These are phyloP conservation scores for Fusarium pseudograminearum DNA, from an alignment of 2,329 filamentous ascomycete genomes.

Conservation along the genomic window DNA sequence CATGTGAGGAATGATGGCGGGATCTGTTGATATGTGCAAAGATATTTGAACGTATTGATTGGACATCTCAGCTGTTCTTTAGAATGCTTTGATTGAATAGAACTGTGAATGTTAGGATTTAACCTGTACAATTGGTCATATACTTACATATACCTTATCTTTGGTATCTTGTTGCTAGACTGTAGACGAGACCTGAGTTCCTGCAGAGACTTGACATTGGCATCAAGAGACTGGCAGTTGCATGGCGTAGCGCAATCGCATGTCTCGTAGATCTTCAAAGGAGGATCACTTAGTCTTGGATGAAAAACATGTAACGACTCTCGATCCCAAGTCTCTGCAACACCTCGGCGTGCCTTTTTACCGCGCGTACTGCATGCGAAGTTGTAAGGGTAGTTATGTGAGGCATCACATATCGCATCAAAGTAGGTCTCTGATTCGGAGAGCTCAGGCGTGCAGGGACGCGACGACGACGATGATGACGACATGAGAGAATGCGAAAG, in stretches of 20 bases:
- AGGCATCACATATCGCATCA: not conserved
- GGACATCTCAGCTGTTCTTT: slow-evolving; percentile 9
- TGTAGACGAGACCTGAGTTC: slow-evolving; percentile 1
- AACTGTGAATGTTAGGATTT: not conserved
- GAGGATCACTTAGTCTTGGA: not conserved
- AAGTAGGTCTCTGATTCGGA: slow-evolving; percentile 1
- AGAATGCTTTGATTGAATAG: slow-evolving; percentile 24
- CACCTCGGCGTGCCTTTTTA: not conserved
- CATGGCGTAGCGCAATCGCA: slow-evolving; percentile 4
- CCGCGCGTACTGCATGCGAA: not conserved
- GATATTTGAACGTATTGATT: slow-evolving; percentile 20
- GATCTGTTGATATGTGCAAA: slow-evolving; percentile 30
- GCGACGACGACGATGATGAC: not conserved
- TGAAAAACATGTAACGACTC: slow-evolving; percentile 1
- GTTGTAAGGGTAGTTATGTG: slow-evolving; percentile 1
- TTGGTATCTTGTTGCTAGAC: not conserved
- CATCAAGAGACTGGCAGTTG: not conserved
- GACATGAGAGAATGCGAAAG: not conserved
- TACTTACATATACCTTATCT: slow-evolving; percentile 26
- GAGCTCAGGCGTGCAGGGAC: not conserved
- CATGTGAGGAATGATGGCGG: slow-evolving; percentile 13
- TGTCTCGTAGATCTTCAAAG: slow-evolving; percentile 7
- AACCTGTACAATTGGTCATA: fast-evolving
- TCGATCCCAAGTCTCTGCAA: slow-evolving; percentile 5
- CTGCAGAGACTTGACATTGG: not conserved